Percentiles rank a stretch among this genome's conserved stretches.
Conservation (phyloP, 2,329 filamentous ascomycete species). For the Huntiella abstrusa region DNA sequence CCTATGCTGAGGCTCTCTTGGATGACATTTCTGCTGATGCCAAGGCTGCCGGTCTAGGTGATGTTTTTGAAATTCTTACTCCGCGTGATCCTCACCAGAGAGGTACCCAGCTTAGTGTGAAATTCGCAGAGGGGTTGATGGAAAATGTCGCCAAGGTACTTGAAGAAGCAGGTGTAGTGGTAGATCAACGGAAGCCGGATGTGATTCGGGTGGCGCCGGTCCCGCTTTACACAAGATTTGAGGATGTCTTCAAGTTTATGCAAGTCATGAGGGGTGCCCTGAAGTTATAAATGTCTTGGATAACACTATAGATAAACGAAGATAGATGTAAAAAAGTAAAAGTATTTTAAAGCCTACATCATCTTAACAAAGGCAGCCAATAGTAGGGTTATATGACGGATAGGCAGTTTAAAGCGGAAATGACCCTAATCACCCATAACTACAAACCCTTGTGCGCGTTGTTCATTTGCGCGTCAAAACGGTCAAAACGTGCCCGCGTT, state of each 20-base stretch:
- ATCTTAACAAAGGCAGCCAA: too few relatives aligned
- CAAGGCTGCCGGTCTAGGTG: constrained; percentile 13
- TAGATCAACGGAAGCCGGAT: constrained; percentile 70
- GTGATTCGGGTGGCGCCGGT: constrained; percentile 71
- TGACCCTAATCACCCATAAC: too few relatives aligned
- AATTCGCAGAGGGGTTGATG: constrained; percentile 48
- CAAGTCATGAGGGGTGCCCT: constrained; percentile 21
- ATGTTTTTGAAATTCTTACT: constrained; percentile 46
- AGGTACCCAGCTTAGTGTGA: constrained; percentile 62
- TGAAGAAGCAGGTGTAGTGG: constrained; percentile 50
- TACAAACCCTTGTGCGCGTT: too few relatives aligned
- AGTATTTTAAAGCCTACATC: too few relatives aligned
- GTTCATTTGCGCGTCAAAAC: too few relatives aligned
- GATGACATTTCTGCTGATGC: constrained; percentile 39
- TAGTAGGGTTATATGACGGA: too few relatives aligned
- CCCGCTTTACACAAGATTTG: constrained; percentile 66
- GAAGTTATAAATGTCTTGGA: neutral
- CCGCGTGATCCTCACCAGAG: constrained; percentile 47
- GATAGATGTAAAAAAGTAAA: neutral
- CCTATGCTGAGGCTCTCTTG: constrained; percentile 55
- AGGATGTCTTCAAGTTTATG: constrained; percentile 43
- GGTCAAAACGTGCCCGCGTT: too few relatives aligned
- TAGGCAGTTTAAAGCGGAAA: too few relatives aligned
- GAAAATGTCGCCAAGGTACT: constrained; percentile 47
- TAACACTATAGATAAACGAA: neutral